A percentile compares a stretch with the other conserved stretches of the same genome.
phyloP scores from a whole-genome alignment of 1,139 yeast species.

The Candida neerlandica region DNA sequence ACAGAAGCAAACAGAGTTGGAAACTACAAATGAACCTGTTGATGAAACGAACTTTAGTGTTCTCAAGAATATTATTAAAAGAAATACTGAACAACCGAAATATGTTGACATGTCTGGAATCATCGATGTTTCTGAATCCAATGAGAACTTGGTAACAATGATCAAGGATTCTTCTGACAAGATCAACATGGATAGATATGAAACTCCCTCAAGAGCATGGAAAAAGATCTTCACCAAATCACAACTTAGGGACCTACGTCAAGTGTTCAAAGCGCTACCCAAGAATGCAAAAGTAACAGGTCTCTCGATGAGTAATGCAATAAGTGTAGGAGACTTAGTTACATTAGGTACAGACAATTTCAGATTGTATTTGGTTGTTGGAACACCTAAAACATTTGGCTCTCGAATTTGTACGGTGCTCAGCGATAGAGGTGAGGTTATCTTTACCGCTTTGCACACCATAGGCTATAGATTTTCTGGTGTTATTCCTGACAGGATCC shows the following conservation, averaged over 20 bases:
- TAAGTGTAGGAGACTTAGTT: constrained; percentile 44
- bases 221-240: neutral
- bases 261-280: constrained; percentile 20
- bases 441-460: constrained; percentile 47
- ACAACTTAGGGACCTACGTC: constrained; percentile 8
- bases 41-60: neutral
- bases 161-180: constrained; percentile 7
- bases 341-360: constrained; percentile 33
- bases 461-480: constrained; percentile 58
- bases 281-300: constrained; percentile 30
- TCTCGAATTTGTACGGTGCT: constrained; percentile 50
- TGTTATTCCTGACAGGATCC: constrained; percentile 41
- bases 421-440: constrained; percentile 57
- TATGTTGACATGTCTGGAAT: neutral
- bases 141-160: constrained; percentile 6
- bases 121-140: constrained; percentile 8
- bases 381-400: constrained; percentile 30
- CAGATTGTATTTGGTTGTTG: constrained; percentile 35
- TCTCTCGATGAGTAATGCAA: constrained; percentile 23
- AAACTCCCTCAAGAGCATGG: constrained; percentile 28
- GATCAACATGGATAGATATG: constrained; percentile 19
- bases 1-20: too few relatives aligned
- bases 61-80: neutral
- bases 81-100: neutral
- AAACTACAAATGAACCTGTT: too few relatives aligned